phyloP scores from a whole-genome alignment of 1,284 basidiomycete species.

The Trichosporon sp. region DNA sequence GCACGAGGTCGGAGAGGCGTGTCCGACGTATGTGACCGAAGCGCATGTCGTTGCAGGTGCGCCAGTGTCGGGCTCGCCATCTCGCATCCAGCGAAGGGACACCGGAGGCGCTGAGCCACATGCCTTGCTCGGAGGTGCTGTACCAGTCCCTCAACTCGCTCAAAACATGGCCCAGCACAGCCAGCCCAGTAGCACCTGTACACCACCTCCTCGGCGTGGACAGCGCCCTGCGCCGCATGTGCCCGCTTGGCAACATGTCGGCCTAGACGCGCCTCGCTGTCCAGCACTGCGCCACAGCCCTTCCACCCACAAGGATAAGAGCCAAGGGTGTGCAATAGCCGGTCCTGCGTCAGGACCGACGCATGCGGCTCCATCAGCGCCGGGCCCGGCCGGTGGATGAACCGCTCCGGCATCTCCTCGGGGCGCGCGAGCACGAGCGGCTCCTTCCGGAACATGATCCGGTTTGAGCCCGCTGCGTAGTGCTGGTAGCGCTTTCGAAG shows the following conservation, averaged over 20 bases:
- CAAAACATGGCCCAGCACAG: slow-evolving; percentile 34
- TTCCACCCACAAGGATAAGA: slow-evolving; percentile 33
- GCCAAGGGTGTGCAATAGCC: slow-evolving; percentile 24
- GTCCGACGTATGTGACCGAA: slow-evolving; percentile 13
- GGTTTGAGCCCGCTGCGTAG: not conserved
- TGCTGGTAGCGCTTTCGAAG: not conserved
- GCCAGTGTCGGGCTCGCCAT: slow-evolving; percentile 25
- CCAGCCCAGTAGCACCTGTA: slow-evolving; percentile 31
- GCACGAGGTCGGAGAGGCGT: slow-evolving; percentile 6
- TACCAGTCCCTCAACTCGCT: slow-evolving; percentile 13
- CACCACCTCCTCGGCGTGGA: slow-evolving; percentile 3
- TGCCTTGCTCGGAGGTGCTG: slow-evolving; percentile 36
- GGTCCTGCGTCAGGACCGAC: slow-evolving; percentile 22
- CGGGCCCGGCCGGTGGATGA: slow-evolving; percentile 24
- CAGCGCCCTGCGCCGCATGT: slow-evolving; percentile 25
- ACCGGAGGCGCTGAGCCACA: slow-evolving; percentile 23
- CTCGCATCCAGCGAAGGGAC: slow-evolving; percentile 32
- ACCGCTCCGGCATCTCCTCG: slow-evolving; percentile 26
- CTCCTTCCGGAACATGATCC: not conserved
- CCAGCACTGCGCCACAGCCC: slow-evolving; percentile 33
- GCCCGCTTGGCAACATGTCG: slow-evolving; percentile 23
- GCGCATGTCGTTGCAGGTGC: slow-evolving; percentile 18
- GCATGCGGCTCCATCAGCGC: slow-evolving; percentile 26
- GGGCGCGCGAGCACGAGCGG: slow-evolving; percentile 19
- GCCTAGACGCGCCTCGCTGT: slow-evolving; percentile 24